Base-by-base conservation (phyloP, 179 eudicot species). In the Actinidia arguta region DNA sequence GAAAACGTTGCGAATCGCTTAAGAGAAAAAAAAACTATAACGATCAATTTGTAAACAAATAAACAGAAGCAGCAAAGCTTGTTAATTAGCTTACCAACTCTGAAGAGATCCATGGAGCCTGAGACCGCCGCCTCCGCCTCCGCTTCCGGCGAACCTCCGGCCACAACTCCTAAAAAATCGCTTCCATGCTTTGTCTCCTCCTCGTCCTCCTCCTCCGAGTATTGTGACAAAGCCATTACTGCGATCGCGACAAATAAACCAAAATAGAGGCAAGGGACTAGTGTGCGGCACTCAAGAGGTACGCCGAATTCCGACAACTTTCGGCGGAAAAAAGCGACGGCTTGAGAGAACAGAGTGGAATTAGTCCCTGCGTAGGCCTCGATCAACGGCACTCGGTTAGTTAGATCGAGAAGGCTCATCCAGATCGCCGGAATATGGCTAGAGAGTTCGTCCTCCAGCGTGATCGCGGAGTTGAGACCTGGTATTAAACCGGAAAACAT, bases 381-480 rank as follows among this genome's bases (percentile, higher is more conserved):
- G 22, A 22, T 0, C 5, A 42, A 61, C n/a, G 14, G 52, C 5
- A 61, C 61, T 62, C 17, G 81, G 6, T 47, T 63, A 5, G 8
- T 46, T 18, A 63, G 46, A 9, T 64, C 14, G 14, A 67, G 4
- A 31, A 64, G 62, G 48, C 18, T 78, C 0, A 9, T 27, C 20
- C 48, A 66, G 51, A 17, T 63, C 31, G 62, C 81, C 27, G 50
- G 20, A 66, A 20, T 20, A 50, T 24, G 61, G 51, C 8, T 11
- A 27, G 36, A 2, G 8, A 50, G 7, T 31, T 78, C 62, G 74
- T 25, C 24, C 5, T 48, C 81, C 48, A 31, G n/a, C 20, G 12
- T 50, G 56, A 48, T 10, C 48, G 66, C 81, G 20, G 81, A 78
- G 61, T 66, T 78, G 61, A 78, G 74, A 50, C 81, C 81, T 17